Evolutionary conservation across 495 filamentous ascomycete genomes (phyloP).

Genomic region (Cudoniella acicularis): DNA sequence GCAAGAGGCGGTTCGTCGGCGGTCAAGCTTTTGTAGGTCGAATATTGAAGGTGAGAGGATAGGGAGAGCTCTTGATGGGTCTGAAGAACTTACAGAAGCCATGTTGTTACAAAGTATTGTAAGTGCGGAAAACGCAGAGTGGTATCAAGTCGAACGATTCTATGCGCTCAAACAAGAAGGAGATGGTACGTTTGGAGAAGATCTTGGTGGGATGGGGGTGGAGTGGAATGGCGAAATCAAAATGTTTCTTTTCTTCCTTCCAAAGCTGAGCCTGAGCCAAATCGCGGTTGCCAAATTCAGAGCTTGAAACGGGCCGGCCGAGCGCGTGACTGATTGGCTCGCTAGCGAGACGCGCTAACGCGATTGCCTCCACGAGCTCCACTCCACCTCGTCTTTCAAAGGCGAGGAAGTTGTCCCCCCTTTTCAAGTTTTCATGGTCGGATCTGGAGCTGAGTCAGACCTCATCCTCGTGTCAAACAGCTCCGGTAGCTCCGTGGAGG

Average conservation of each 20-base stretch:
- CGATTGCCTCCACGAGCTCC: neutral
- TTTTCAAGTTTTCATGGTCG: too few relatives aligned
- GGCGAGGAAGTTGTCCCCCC: too few relatives aligned
- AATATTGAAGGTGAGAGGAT: neutral
- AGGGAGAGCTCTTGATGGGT: neutral
- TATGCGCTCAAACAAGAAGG: constrained; percentile 15
- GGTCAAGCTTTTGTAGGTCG: neutral
- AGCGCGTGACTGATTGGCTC: constrained; percentile 16
- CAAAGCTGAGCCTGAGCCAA: constrained; percentile 22
- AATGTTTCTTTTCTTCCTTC: constrained; percentile 20
- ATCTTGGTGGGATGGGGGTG: constrained; percentile 8
- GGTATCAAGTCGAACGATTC: constrained; percentile 11
- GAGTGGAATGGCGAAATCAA: constrained; percentile 10
- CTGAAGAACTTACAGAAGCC: constrained; percentile 20
- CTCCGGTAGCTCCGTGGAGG: too few relatives aligned
- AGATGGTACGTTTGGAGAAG: neutral
- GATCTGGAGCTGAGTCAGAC: too few relatives aligned
- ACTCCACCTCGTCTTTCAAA: too few relatives aligned
- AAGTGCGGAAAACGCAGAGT: neutral
- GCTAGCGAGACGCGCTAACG: constrained; percentile 3
- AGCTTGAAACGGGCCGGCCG: constrained; percentile 19
- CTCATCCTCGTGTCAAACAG: too few relatives aligned
- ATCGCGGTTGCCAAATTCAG: constrained; percentile 19
- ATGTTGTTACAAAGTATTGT: constrained; percentile 4
- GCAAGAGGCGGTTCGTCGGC: too few relatives aligned